Base-by-base conservation (phyloP, 106 monocot genomes). In the Platanthera guangdongensis region DNA sequence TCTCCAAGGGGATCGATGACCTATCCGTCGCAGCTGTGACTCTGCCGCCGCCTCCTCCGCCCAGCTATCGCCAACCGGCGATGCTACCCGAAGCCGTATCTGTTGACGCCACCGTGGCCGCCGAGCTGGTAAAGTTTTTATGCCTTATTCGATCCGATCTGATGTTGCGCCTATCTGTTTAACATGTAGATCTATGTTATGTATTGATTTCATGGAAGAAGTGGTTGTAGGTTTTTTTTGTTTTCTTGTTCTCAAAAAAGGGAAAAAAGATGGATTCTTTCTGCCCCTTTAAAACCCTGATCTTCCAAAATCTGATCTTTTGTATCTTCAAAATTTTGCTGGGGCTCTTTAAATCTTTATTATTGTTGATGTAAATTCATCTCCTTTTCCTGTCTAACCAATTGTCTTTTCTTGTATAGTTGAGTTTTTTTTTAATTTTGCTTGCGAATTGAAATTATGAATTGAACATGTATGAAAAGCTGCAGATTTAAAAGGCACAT, bases 121-220 rank as follows among this genome's bases (percentile, higher is more conserved):
- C 82, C 13, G 83, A 90, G 62, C 81, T 87, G 81, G 90, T 90
- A 78, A 85, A 81, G 78, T 70, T 78, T 15, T 49, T 52, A 51
- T 50, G 50, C 50, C 16, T 80, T 72, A 18, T 13, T 55, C 14
- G 14, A 25, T 77, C 22, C 25, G 76, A 28, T 51, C 47, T 5
- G 55, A 30, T 28, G 6, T 11, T n/a, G 3, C 71, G 50, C 19
- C 11, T 73, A 5, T 13, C 79, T 63, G 28, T 64, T 0, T 25
- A 65, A 54, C 8, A 67, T 73, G 16, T 73, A 47, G 69, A 15
- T 22, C 57, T 75, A 45, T 7, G 5, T 47, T 47, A 47, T 9
- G 28, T 59, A 32, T 4, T 54, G 18, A 6, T 52, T 75, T 53
- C 32, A 25, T 7, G 75, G 48, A 4, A 50, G 50, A n/a, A 50